These are phyloP conservation scores for Lablab purpureus DNA, from an alignment of 306 rosid species.

Conservation along the genomic window DNA sequence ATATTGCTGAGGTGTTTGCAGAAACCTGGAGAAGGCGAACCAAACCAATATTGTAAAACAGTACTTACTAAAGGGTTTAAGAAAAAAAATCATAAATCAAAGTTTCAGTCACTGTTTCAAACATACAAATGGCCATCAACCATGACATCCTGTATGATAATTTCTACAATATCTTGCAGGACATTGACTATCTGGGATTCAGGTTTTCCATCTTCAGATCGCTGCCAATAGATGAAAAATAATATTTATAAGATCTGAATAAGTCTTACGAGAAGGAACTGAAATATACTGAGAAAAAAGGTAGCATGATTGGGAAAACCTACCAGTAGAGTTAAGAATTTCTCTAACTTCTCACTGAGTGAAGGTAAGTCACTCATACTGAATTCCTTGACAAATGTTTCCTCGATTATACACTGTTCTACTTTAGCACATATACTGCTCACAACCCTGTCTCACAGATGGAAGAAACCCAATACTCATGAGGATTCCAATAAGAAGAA, in stretches of 20 bases:
- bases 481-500: slow-evolving; percentile 29
- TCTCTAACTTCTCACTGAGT: slow-evolving; percentile 90
- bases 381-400: slow-evolving; percentile 64
- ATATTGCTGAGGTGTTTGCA: slow-evolving; percentile 40
- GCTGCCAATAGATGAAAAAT: slow-evolving; percentile 59
- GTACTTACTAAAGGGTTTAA: slow-evolving; percentile 28
- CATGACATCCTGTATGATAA: slow-evolving; percentile 89
- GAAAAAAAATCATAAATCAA: not conserved
- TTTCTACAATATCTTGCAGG: slow-evolving; percentile 93
- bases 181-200: slow-evolving; percentile 80
- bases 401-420: slow-evolving; percentile 44
- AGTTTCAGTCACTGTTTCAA: slow-evolving; percentile 33
- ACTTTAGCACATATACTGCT: slow-evolving; percentile 52
- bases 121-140: slow-evolving; percentile 73
- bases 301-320: slow-evolving; percentile 31
- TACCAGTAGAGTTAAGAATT: slow-evolving; percentile 80
- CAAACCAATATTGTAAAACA: slow-evolving; percentile 43
- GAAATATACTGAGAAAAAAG: slow-evolving; percentile 27
- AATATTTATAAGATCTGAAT: slow-evolving; percentile 38
- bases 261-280: slow-evolving; percentile 16
- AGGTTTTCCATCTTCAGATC: slow-evolving; percentile 48
- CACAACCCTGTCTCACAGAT: slow-evolving; percentile 63
- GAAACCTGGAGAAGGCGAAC: slow-evolving; percentile 57
- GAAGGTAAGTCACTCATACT: slow-evolving; percentile 81
- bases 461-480: slow-evolving; percentile 40